Evolutionary conservation across 805 yeast genomes (phyloP), one percentile per base, ranked within the genome.

Genomic region (Spathaspora passalidarum): DNA sequence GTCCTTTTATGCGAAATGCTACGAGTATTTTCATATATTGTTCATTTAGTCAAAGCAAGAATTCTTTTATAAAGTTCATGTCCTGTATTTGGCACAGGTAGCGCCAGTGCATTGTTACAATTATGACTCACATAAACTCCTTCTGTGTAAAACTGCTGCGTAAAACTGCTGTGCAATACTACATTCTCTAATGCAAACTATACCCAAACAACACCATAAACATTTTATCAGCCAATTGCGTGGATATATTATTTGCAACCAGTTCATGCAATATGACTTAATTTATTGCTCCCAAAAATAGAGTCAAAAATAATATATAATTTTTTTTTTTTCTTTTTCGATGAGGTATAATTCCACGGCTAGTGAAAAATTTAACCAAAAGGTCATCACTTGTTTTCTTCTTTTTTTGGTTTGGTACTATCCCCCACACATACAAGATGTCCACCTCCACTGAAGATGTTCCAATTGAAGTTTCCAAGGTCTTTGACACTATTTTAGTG

Each of bases 401-500:
- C 32, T 39, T 39, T 39, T 19, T 20, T 39, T 39, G 35, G 42
- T 23, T 39, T n/a, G 6, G 7, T 39, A 10, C 8, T 19, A 23
- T 19, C 42, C 42, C 32, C 42, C 20, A 6, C 42, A 17, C 14
- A 17, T 35, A n/a, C 40, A 39, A 8, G n/a, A 44, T 45, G 43
- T 47, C 49, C 38, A 43, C 51, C 47, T 48, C 49, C 42, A 29
- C 32, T 10, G 56, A 56, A 41, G 73, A 69, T 53, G 72, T 66
- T 50, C 75, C 75, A 41, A 57, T 70, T 56, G 78, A 88, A 72
- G 97, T 94, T 50, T 81, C 96, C 58, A 80, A 80, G 58, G 89
- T 88, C 50, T 94, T 94, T 72, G 96, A 94, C 80, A 94, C 99
- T 75, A 90, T 94, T 56, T 79, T 94, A 73, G 97, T 94, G 66